Evolutionary conservation across 1,284 basidiomycete genomes (phyloP), one percentile per base, ranked within the genome.

Genomic region (Xerocomus nothofagi): DNA sequence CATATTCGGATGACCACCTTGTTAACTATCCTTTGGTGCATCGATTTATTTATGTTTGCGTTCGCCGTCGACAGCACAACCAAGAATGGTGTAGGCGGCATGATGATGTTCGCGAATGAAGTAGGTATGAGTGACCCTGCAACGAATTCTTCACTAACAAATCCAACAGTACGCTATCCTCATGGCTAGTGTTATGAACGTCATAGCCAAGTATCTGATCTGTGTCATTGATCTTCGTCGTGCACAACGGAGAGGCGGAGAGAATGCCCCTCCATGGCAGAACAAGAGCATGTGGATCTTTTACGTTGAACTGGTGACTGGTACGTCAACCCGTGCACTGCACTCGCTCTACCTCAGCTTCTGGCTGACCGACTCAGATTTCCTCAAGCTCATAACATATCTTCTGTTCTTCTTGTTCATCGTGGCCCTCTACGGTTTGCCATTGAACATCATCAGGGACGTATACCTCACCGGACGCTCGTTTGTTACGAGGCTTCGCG

Each of bases 221-320:
- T 92, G 88, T 48, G 72, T 88, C 20, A 79, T 90, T 56, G 97
- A 98, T 64, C 73, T 93, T 34, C 79, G 88, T 23, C 79, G 91
- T 33, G 91, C 92, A 3, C 79, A 80, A 44, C 72, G 74, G 42
- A 74, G 88, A 50, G 92, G 92, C 20, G 86, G 91, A 27, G 91
- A 88, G 60, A 90, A 90, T 65, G 92, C 92, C 0, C 91, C 92
- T 50, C 82, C 87, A 40, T 99, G 96, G 97, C 95, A 99, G 69
- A 87, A 91, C 63, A 99, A 99, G 77, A 95, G 91, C 73, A 96
- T 98, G 84, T 96, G 87, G 75, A 76, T 93, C 14, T 97, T 98
- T 73, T 98, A 97, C 65, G 85, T 98, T 56, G 96, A 98, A 61
- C 74, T 98, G 37, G 77, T 79, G n/a, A 95, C 93, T 42, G 92